Base-by-base conservation (phyloP, 257 asterid genomes). In the Mitragyna speciosa region DNA sequence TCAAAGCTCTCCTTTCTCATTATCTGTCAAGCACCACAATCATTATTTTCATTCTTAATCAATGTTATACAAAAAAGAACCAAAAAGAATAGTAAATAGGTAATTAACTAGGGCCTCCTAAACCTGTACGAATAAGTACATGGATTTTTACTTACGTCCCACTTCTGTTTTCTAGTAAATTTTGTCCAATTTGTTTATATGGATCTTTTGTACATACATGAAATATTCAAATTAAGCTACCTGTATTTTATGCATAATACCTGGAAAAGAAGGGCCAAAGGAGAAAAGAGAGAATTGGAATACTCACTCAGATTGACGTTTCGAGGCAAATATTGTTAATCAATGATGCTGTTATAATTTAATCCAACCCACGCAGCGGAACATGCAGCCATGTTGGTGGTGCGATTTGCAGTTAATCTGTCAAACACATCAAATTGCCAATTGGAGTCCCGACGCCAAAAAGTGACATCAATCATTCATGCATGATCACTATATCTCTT, bases 341-440 rank as follows among this genome's bases (percentile, higher is more conserved):
- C 39, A 36, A 36, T 36, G 39, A 36, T 36, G 39, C 39, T 10
- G 9, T 28, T 67, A 48, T 24, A 69, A 47, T 17, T 17, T 70
- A 15, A 51, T 67, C 56, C 70, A 20, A 39, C 45, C 71, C 80
- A 67, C 84, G 80, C 83, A 81, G 80, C 45, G 77, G 89, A 88
- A 90, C 90, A 88, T 90, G 95, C 83, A 83, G 48, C 87, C 92
- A 89, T 85, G 92, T 87, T 86, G 79, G 74, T 81, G 78, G 72
- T 81, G 82, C 78, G 73, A 58, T 48, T 79, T 81, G 77, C 69
- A 79, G 89, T 77, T 87, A 83, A 61, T 84, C 88, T 86, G 89
- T 87, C 89, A 88, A 82, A 80, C 80, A 16, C 83, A 84, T 76
- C 70, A 71, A 20, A 26, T 36, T 28, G 51, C 48, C 19, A 26